Evolutionary conservation across 1,139 yeast genomes (phyloP), one percentile per base, ranked within the genome.

Genomic region (Meyerozyma guilliermondii): DNA sequence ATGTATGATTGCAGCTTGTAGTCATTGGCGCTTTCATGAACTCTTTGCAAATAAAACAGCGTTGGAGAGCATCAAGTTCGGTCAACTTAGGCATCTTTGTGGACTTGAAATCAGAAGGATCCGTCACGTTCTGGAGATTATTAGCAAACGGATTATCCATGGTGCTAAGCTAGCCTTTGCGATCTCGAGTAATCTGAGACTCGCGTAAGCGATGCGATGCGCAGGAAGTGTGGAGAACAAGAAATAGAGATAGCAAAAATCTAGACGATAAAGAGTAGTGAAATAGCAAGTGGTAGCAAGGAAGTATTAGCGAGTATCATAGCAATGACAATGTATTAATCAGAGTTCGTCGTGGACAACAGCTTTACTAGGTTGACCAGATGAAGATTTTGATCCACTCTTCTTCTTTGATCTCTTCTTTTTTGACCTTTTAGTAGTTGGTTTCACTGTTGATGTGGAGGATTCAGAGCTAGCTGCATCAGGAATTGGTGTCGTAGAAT

Each of bases 1-100:
- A 92, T 0, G 94, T 83, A 59, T 92, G 98, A 39, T 87, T 84
- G 65, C 98, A 91, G 6, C 83, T 75, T 1, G 97, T 87, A 37
- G 86, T 67, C 43, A 88, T 89, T 1, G 98, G 98, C 0, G 94
- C 91, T 38, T 66, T 73, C 47, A 87, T 69, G 50, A 84, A 80
- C 47, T 89, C 97, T 56, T 91, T 88, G 60, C 98, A 92, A n/a
- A 92, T 85, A 53, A 84, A 89, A 56, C 98, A 92, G 55, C 96
- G 62, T 44, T 89, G 70, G 14, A 84, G 68, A 2, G 86, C 71
- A 50, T 91, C 97, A 6, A 91, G 63, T 40, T 76, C 81, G 2
- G 73, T 55, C 9, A 89, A 58, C 22, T 61, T 64, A 6, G 95
- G 89, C 5, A 83, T 54, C 23, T 55, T 52, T 1, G 88, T 74